Conservation (phyloP, 2,329 filamentous ascomycete species). For the Sclerotiophoma versabilis region DNA sequence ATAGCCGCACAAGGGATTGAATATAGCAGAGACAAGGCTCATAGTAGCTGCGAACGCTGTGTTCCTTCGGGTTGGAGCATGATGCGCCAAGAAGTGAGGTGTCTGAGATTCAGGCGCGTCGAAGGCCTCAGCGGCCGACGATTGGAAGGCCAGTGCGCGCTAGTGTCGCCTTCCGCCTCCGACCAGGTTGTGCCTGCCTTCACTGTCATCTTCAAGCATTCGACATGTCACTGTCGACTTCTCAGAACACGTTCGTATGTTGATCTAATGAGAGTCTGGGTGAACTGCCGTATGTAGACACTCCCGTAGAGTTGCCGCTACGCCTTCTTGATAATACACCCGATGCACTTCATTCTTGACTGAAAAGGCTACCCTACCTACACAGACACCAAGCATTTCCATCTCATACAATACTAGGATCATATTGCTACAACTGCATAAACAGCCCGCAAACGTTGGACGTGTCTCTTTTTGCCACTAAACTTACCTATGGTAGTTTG, state of each 20-base stretch:
- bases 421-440: not conserved
- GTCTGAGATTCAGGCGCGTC: slow-evolving; percentile 18
- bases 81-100: slow-evolving; percentile 7
- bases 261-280: not conserved
- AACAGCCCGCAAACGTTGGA: not conserved
- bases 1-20: slow-evolving; percentile 13
- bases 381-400: not conserved
- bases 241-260: not conserved
- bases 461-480: not conserved
- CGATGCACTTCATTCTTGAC: not conserved
- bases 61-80: slow-evolving; percentile 5
- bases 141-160: slow-evolving; percentile 9
- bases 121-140: not conserved
- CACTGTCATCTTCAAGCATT: not conserved
- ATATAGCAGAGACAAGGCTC: not conserved
- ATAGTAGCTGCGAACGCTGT: slow-evolving; percentile 4
- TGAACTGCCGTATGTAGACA: not conserved
- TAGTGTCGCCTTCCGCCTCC: slow-evolving; percentile 2
- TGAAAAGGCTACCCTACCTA: not conserved
- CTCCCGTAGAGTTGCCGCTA: slow-evolving; percentile 1
- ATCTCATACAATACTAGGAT: not conserved
- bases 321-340: not conserved
- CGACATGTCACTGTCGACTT: slow-evolving; percentile 13
- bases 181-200: slow-evolving; percentile 10
- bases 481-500: not conserved